Conservation (phyloP, 2,329 filamentous ascomycete species). For the Cladosporium sp. region DNA sequence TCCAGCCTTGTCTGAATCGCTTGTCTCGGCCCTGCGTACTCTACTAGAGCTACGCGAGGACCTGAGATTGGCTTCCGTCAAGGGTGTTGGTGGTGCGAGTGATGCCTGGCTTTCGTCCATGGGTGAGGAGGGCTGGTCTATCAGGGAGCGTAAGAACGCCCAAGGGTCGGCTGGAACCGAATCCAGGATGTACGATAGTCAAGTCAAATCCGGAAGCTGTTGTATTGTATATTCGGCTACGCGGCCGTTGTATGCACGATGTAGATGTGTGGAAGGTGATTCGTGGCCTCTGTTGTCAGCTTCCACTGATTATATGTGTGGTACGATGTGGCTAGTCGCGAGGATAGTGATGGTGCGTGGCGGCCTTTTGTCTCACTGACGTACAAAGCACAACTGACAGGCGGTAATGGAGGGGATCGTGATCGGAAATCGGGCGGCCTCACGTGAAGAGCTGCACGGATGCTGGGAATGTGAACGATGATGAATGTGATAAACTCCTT, state of each 20-base stretch:
- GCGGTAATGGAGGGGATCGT: slow-evolving; percentile 4
- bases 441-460: not conserved
- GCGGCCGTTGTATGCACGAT: not conserved
- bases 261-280: not conserved
- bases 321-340: not conserved
- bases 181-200: slow-evolving; percentile 23
- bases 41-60: slow-evolving; percentile 21
- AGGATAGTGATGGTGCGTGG: not conserved
- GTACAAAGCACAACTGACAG: not conserved
- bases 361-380: not conserved
- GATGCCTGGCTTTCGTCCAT: slow-evolving; percentile 15
- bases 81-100: slow-evolving; percentile 11
- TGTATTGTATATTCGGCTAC: not conserved
- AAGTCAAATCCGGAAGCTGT: not conserved
- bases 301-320: not conserved
- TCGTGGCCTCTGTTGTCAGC: not conserved
- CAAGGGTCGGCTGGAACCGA: slow-evolving; percentile 31
- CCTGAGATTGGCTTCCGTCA: slow-evolving; percentile 7
- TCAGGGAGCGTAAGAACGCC: slow-evolving; percentile 23
- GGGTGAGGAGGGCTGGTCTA: slow-evolving; percentile 10
- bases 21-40: slow-evolving; percentile 23
- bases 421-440: not conserved
- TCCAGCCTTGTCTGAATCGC: slow-evolving; percentile 39
- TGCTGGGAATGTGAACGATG: not conserved
- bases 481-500: slow-evolving; percentile 3